Base-by-base conservation (phyloP, 495 filamentous ascomycete species). In the Penicillium simplicissimum region DNA sequence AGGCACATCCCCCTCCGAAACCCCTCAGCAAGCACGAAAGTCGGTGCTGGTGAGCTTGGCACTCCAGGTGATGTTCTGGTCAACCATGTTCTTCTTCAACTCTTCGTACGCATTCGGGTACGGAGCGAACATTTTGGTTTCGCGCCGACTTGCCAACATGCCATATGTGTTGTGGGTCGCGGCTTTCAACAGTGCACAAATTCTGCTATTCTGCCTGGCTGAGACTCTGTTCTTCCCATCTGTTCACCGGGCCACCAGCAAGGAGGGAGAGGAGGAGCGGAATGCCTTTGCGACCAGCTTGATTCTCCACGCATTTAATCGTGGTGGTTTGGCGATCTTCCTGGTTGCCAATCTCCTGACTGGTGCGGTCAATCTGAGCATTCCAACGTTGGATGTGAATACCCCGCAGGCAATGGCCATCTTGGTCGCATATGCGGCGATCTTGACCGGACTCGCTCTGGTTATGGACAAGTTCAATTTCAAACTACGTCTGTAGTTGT, bases 81-180 rank as follows among this genome's bases (percentile, higher is more conserved):
- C 77, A 8, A 66, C 74, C 1, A 76, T 96, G 1, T 96, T 90
- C 67, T 76, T 81, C 25, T 67, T 90, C 52, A 81, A 85, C 14
- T 90, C 88, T 21, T 84, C 84, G 47, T 90, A 84, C 64, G 77
- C 79, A 4, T 85, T 89, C 58, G 93, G 91, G 10, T 79, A 88
- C 21, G 85, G 84, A 7, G 76, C 79, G 38, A 73, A 72, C 28
- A 79, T 96, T 21, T 78, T 78, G 3, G 91, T 97, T 7, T 98
- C 95, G 5, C 87, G 95, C 33, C 86, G 95, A 11, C 76, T 99
- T 17, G 95, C 95, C 9, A 98, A 98, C 69, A 85, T 97, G 55
- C 93, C 95, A 0, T 99, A 99, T 68, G 78, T 97, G 35, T 77
- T 97, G 52, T 99, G 94, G 94, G 88, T 96, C 15, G 79, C 86